A percentile compares a stretch with the other conserved stretches of the same genome.
Evolutionary conservation across 2,329 filamentous ascomycete species (phyloP).

Genomic region (Aaosphaeria pasadenensis): DNA sequence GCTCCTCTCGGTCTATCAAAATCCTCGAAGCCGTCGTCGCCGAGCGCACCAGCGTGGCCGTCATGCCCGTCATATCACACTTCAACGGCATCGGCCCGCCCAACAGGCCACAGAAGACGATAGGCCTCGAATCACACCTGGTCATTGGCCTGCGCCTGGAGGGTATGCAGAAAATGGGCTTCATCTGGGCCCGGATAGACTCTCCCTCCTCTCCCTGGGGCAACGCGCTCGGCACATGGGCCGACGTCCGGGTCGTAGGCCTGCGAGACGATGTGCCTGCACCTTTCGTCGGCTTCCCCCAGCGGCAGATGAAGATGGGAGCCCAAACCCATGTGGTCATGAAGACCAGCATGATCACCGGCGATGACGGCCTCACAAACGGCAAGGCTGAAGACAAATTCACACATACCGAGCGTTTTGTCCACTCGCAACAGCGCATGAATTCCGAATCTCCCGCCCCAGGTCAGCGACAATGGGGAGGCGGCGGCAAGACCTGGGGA

Average conservation of each 20-base stretch:
- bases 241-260: constrained; percentile 17
- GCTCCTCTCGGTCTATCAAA: constrained; percentile 7
- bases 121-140: constrained; percentile 15
- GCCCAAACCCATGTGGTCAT: constrained; percentile 11
- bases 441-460: neutral
- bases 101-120: constrained; percentile 1
- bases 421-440: neutral
- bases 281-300: constrained; percentile 13
- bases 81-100: neutral
- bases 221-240: constrained; percentile 10
- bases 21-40: constrained; percentile 19
- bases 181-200: constrained; percentile 15
- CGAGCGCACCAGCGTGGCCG: constrained; percentile 17
- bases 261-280: constrained; percentile 19
- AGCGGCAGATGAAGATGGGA: constrained; percentile 8
- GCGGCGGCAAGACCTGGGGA: neutral
- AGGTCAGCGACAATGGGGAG: neutral
- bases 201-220: neutral
- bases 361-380: neutral
- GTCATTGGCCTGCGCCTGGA: constrained; percentile 23
- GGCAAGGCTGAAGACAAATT: neutral
- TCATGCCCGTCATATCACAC: constrained; percentile 4
- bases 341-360: constrained; percentile 17
- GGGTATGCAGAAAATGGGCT: constrained; percentile 22
- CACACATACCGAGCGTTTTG: neutral